Conservation (phyloP, 1,284 basidiomycete genomes). For the Neonothopanus nambi region DNA sequence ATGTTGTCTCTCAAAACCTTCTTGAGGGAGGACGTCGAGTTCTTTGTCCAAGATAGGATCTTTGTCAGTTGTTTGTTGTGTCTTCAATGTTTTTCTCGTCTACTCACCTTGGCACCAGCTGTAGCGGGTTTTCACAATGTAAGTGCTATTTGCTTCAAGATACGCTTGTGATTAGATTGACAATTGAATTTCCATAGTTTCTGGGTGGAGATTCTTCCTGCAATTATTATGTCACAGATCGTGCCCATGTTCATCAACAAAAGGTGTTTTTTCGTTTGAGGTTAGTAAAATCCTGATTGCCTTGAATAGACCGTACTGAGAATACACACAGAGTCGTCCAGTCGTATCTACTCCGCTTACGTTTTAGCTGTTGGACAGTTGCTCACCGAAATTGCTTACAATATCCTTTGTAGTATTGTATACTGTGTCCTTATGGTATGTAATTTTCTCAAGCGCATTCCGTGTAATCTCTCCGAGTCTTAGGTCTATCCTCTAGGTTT, state of each 20-base stretch:
- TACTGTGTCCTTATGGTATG: slow-evolving; percentile 78
- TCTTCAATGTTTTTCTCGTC: slow-evolving; percentile 78
- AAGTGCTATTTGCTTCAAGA: slow-evolving; percentile 24
- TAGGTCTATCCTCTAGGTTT: slow-evolving; percentile 70
- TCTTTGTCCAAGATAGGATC: slow-evolving; percentile 78
- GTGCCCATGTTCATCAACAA: slow-evolving; percentile 88
- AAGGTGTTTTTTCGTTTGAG: slow-evolving; percentile 67
- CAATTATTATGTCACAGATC: slow-evolving; percentile 78
- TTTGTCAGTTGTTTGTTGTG: slow-evolving; percentile 81
- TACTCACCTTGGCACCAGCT: slow-evolving; percentile 63
- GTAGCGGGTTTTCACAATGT: slow-evolving; percentile 80
- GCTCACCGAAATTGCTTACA: slow-evolving; percentile 82
- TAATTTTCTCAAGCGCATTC: background rate
- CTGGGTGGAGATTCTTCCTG: slow-evolving; percentile 72
- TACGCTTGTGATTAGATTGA: background rate
- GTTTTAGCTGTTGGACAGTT: slow-evolving; percentile 86
- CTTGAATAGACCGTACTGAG: background rate
- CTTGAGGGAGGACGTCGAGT: slow-evolving; percentile 71
- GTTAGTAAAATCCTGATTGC: slow-evolving; percentile 15
- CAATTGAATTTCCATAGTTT: slow-evolving; percentile 44
- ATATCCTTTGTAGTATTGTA: slow-evolving; percentile 65
- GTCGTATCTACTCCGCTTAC: slow-evolving; percentile 76
- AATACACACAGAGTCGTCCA: slow-evolving; percentile 55
- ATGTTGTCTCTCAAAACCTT: slow-evolving; percentile 73
- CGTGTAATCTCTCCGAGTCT: background rate